A percentile compares a stretch with the other conserved stretches of the same genome.
Conservation (phyloP, 2,329 filamentous ascomycete genomes). For the Teratosphaeria epicoccoides region DNA sequence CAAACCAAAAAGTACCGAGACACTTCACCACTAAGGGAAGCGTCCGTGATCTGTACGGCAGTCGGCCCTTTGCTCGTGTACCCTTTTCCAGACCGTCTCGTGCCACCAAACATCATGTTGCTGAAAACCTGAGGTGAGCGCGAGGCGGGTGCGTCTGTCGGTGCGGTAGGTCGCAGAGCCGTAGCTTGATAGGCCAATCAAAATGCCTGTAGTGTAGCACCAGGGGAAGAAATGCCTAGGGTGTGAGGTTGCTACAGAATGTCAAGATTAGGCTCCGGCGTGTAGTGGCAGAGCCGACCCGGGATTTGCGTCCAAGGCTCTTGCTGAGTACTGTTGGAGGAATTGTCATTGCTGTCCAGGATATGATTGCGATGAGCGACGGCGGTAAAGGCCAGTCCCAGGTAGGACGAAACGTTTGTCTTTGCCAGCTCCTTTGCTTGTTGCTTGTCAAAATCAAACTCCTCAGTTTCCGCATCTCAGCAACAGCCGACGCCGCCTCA, state of each 20-base stretch:
- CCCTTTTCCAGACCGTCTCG: neutral
- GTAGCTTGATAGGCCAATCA: neutral
- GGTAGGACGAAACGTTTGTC: neutral
- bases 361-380: neutral
- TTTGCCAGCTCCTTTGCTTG: neutral
- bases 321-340: neutral
- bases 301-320: neutral
- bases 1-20: neutral
- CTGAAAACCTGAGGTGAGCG: neutral
- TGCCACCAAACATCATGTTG: neutral
- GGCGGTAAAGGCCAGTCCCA: neutral
- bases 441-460: neutral
- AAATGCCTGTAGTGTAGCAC: neutral
- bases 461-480: neutral
- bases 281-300: neutral
- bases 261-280: neutral
- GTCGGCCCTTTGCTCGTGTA: neutral
- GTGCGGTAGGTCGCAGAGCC: neutral
- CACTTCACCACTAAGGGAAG: neutral
- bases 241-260: neutral
- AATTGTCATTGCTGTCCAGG: neutral
- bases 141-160: neutral
- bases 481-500: neutral
- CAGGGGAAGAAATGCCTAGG: neutral
- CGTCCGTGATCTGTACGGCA: neutral